Conservation (phyloP, 495 filamentous ascomycete species). For the Penicillium coprophilum region DNA sequence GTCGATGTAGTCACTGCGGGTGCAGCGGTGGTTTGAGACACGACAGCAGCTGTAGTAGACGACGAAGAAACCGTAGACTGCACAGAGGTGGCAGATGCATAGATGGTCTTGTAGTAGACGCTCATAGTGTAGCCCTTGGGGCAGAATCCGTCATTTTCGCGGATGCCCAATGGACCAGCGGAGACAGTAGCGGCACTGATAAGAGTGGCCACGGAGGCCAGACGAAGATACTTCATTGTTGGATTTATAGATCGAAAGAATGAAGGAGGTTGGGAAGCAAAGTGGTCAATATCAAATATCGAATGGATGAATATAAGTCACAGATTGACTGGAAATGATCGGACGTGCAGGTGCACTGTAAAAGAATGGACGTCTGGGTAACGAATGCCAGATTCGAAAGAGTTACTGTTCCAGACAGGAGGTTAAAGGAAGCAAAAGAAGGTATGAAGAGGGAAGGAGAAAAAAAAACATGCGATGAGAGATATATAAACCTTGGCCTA, state of each 20-base stretch:
- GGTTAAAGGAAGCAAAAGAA: slow-evolving; percentile 14
- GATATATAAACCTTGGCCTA: background rate
- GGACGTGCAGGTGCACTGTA: slow-evolving; percentile 26
- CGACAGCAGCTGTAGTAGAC: background rate
- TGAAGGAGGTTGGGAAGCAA: background rate
- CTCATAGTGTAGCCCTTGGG: slow-evolving; percentile 32
- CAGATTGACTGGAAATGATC: slow-evolving; percentile 17
- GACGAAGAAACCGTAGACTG: slow-evolving; percentile 12
- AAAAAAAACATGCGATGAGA: slow-evolving; percentile 5
- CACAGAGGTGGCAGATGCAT: slow-evolving; percentile 3
- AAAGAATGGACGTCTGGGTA: slow-evolving; percentile 41
- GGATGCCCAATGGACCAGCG: slow-evolving; percentile 24
- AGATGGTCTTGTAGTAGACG: slow-evolving; percentile 15
- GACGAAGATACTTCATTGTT: slow-evolving; percentile 37
- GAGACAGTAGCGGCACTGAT: slow-evolving; percentile 34
- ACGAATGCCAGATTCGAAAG: slow-evolving; percentile 30
- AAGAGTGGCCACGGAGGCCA: slow-evolving; percentile 33
- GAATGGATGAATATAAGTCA: slow-evolving; percentile 9
- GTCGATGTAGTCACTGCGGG: slow-evolving; percentile 9
- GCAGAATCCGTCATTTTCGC: slow-evolving; percentile 23
- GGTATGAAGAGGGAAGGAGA: slow-evolving; percentile 3
- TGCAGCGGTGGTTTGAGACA: slow-evolving; percentile 1
- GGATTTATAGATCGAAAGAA: background rate
- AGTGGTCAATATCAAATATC: background rate
- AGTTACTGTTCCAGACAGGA: slow-evolving; percentile 30